Conservation (phyloP, 305 asterid species). For the Fraxinus sp. region DNA sequence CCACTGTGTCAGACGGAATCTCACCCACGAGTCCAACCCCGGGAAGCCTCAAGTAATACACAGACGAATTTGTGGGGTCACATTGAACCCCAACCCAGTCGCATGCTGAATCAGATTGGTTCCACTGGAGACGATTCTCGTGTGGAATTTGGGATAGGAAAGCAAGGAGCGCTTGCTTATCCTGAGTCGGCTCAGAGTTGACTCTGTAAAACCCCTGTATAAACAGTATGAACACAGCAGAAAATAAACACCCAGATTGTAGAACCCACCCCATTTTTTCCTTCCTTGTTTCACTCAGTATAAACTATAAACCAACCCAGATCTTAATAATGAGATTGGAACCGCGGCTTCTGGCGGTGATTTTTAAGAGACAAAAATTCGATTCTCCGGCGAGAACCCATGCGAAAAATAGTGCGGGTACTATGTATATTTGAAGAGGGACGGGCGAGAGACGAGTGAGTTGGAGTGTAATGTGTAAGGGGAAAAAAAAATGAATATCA, state of each 20-base stretch:
- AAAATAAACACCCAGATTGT: conserved; percentile 12
- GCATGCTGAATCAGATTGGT: conserved; percentile 61
- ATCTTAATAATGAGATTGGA: neutral
- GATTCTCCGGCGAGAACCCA: neutral
- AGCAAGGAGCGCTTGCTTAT: conserved; percentile 75
- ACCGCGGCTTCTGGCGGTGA: neutral
- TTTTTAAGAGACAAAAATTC: neutral
- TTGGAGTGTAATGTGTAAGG: neutral
- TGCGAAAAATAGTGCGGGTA: neutral
- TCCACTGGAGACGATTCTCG: conserved; percentile 69
- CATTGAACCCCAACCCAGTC: conserved; percentile 83
- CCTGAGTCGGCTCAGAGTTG: conserved; percentile 65
- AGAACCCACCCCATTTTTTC: conserved; percentile 14
- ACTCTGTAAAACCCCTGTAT: conserved; percentile 21
- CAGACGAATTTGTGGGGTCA: conserved; percentile 60
- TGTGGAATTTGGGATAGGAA: conserved; percentile 64
- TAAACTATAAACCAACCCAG: neutral
- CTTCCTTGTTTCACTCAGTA: neutral
- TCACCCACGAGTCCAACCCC: conserved; percentile 81
- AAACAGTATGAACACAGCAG: conserved; percentile 4
- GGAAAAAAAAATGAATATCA: neutral
- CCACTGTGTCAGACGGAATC: conserved; percentile 65
- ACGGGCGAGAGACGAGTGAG: neutral
- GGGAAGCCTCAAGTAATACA: conserved; percentile 65
- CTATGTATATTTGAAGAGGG: neutral